A percentile compares a stretch with the other conserved stretches of the same genome.
These are phyloP conservation scores for Parietichytrium sp. DNA, from an alignment of 108 stramenopile species.

Conservation along the genomic window DNA sequence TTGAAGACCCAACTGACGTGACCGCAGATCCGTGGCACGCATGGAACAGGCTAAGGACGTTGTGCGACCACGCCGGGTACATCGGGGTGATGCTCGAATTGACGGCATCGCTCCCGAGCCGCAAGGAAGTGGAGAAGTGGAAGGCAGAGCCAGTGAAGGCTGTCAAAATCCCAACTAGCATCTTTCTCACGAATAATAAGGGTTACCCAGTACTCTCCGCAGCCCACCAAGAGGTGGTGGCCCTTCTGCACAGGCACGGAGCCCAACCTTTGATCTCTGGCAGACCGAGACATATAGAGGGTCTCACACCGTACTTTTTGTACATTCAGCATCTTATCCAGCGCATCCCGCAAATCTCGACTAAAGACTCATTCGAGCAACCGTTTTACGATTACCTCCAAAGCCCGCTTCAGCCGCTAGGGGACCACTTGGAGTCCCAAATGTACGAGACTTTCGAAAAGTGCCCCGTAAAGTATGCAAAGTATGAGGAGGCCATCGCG, in stretches of 20 bases:
- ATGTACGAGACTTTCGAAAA: slow-evolving; percentile 96
- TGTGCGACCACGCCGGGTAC: slow-evolving; percentile 53
- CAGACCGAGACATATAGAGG: slow-evolving; percentile 42
- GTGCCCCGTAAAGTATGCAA: slow-evolving; percentile 92
- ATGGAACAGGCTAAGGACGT: slow-evolving; percentile 57
- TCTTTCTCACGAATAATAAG: slow-evolving; percentile 58
- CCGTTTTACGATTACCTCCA: slow-evolving; percentile 88
- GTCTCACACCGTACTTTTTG: slow-evolving; percentile 69
- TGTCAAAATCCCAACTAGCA: slow-evolving; percentile 48
- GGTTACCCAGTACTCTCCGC: slow-evolving; percentile 61
- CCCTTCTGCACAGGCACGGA: slow-evolving; percentile 28
- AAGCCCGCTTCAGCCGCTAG: slow-evolving; percentile 89
- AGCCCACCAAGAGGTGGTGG: slow-evolving; percentile 51
- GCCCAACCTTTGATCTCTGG: slow-evolving; percentile 54
- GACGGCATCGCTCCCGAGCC: slow-evolving; percentile 51
- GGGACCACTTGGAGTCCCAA: slow-evolving; percentile 91
- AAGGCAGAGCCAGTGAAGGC: slow-evolving; percentile 62
- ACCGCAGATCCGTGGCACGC: slow-evolving; percentile 53
- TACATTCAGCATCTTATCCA: slow-evolving; percentile 79
- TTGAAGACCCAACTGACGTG: not conserved
- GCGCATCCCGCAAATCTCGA: slow-evolving; percentile 62
- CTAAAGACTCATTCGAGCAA: slow-evolving; percentile 69
- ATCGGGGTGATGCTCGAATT: slow-evolving; percentile 55
- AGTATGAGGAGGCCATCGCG: slow-evolving; percentile 78
- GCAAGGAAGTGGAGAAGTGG: slow-evolving; percentile 53